A percentile compares a stretch with the other conserved stretches of the same genome.
Evolutionary conservation across 2,329 filamentous ascomycete species (phyloP).

Genomic region (Intubia oerlemansii): DNA sequence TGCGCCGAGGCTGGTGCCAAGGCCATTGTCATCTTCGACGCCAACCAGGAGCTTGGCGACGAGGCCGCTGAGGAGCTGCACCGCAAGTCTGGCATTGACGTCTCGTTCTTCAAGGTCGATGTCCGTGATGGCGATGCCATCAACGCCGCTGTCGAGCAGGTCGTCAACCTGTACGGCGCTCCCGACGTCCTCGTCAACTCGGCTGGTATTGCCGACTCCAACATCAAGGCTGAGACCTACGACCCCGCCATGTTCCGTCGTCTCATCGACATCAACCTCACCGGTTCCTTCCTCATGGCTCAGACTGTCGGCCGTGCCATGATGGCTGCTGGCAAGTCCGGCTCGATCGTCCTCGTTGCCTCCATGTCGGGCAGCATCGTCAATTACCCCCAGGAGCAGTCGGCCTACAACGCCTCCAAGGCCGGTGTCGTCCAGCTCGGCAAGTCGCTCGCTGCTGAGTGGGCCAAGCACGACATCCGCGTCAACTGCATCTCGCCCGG

Average conservation of each 20-base stretch:
- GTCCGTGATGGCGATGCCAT: slow-evolving; percentile 52
- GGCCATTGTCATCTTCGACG: slow-evolving; percentile 54
- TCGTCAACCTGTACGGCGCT: slow-evolving; percentile 43
- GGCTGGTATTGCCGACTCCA: slow-evolving; percentile 63
- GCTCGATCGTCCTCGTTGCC: slow-evolving; percentile 54
- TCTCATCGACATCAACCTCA: slow-evolving; percentile 66
- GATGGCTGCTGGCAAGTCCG: slow-evolving; percentile 50
- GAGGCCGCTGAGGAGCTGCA: slow-evolving; percentile 47
- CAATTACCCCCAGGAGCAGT: slow-evolving; percentile 73
- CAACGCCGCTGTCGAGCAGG: slow-evolving; percentile 43
- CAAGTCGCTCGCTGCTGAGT: slow-evolving; percentile 66
- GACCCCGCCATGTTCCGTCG: slow-evolving; percentile 56
- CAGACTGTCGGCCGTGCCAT: slow-evolving; percentile 52
- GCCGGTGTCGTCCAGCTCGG: slow-evolving; percentile 58
- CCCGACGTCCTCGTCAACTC: slow-evolving; percentile 63
- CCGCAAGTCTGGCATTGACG: slow-evolving; percentile 49
- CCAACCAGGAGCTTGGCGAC: slow-evolving; percentile 55
- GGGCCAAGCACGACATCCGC: slow-evolving; percentile 61
- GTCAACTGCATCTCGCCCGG: slow-evolving; percentile 73
- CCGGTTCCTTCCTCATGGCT: slow-evolving; percentile 56
- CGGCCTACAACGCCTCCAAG: slow-evolving; percentile 69
- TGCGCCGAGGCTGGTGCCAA: slow-evolving; percentile 57
- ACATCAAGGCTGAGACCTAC: slow-evolving; percentile 65
- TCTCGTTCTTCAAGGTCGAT: slow-evolving; percentile 61
- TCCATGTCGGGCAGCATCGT: slow-evolving; percentile 70